A percentile compares a stretch with the other conserved stretches of the same genome.
Conservation (phyloP, 2,329 filamentous ascomycete species). For the Colletotrichum horii region DNA sequence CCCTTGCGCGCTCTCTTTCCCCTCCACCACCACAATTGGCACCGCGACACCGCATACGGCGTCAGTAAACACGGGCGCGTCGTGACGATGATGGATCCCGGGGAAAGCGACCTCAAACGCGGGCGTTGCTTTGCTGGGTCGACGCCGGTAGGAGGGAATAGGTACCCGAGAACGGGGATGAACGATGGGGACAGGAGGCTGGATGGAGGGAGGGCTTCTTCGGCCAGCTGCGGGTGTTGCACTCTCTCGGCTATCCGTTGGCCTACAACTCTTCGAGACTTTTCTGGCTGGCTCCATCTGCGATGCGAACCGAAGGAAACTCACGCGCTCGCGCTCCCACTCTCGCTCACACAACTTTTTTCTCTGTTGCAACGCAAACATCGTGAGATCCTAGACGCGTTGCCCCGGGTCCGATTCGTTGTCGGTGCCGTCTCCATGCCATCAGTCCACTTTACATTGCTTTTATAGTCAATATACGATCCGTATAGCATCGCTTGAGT, state of each 20-base stretch:
- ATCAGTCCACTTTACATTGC: background rate
- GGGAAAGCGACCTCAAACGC: background rate
- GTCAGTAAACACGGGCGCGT: background rate
- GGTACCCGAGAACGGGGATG: background rate
- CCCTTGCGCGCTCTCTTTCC: background rate
- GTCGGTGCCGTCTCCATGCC: constrained; percentile 2
- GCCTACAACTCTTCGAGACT: background rate
- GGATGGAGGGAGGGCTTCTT: background rate
- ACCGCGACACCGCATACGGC: background rate
- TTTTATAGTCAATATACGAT: background rate
- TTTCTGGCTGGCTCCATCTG: background rate
- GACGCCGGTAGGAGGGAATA: background rate
- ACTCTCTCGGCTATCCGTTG: background rate
- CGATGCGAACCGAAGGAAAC: background rate
- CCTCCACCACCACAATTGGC: background rate
- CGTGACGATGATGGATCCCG: background rate
- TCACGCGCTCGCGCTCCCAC: background rate
- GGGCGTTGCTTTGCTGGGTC: background rate
- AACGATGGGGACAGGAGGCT: background rate
- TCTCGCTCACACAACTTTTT: background rate
- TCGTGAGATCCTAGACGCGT: background rate
- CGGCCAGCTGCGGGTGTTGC: background rate
- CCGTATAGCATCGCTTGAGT: background rate
- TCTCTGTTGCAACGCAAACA: background rate
- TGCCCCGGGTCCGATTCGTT: background rate